Percentiles rank a stretch among this genome's conserved stretches.
phyloP scores from a whole-genome alignment of 2,329 filamentous ascomycete genomes.

The Ciborinia camelliae region DNA sequence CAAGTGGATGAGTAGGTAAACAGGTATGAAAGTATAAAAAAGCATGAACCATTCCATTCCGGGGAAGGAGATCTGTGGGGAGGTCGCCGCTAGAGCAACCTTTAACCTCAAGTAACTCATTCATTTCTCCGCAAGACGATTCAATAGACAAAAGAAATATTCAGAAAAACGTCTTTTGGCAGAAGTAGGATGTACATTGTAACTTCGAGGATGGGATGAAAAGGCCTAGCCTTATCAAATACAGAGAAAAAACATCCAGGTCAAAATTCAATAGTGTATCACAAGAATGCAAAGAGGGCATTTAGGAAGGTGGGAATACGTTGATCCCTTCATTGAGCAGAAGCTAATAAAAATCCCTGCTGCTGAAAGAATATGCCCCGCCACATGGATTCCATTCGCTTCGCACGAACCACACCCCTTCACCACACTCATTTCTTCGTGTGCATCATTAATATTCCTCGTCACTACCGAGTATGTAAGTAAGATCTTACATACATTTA shows the following conservation, averaged over 20 bases:
- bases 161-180: too few relatives aligned
- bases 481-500: not conserved
- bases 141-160: not conserved
- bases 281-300: not conserved
- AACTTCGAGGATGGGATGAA: too few relatives aligned
- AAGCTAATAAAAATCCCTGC: slow-evolving; percentile 8
- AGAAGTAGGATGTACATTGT: not conserved
- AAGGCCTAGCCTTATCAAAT: not conserved
- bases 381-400: not conserved
- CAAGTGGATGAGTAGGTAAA: not conserved
- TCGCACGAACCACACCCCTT: not conserved
- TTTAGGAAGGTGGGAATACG: slow-evolving; percentile 1
- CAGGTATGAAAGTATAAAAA: not conserved
- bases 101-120: too few relatives aligned
- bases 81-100: not conserved
- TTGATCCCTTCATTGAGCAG: not conserved
- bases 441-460: not conserved
- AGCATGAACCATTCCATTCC: not conserved
- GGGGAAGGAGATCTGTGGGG: not conserved
- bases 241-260: not conserved
- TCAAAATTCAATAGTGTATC: too few relatives aligned
- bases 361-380: not conserved
- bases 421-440: not conserved
- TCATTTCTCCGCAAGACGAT: not conserved
- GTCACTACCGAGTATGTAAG: too few relatives aligned